phyloP scores from a whole-genome alignment of 305 asterid species.

The Euphrasia arctica region DNA sequence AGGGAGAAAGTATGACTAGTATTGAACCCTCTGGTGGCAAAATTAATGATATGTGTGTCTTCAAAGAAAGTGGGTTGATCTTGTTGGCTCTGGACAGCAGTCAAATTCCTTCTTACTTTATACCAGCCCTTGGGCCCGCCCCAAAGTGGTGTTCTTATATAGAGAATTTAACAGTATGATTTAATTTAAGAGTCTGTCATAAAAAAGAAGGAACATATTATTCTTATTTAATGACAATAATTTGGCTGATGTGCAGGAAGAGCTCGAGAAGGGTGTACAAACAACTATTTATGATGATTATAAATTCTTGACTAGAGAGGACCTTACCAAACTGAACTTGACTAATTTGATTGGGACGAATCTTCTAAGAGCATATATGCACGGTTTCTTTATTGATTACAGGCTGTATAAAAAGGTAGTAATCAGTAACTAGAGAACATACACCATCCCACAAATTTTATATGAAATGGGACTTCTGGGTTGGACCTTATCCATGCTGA shows the following conservation, averaged over 20 bases:
- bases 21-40: constrained; percentile 84
- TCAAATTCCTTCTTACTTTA: constrained; percentile 88
- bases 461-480: constrained; percentile 10
- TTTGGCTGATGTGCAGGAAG: constrained; percentile 58
- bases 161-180: constrained; percentile 73
- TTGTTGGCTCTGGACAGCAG: constrained; percentile 83
- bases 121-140: constrained; percentile 96
- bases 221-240: constrained; percentile 17
- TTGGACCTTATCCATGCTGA: constrained; percentile 14
- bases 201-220: constrained; percentile 19
- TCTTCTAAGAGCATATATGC: constrained; percentile 89
- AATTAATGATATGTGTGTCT: constrained; percentile 82
- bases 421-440: constrained; percentile 13
- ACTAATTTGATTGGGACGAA: constrained; percentile 77
- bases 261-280: constrained; percentile 89
- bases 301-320: constrained; percentile 86
- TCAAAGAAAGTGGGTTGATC: constrained; percentile 75
- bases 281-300: constrained; percentile 84
- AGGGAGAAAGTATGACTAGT: constrained; percentile 97
- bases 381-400: constrained; percentile 82
- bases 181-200: constrained; percentile 20
- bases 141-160: constrained; percentile 94
- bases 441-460: constrained; percentile 5
- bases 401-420: constrained; percentile 80
- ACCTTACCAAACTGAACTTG: constrained; percentile 68